Percentiles rank a stretch among this genome's conserved stretches.
Conservation (phyloP, 805 yeast genomes). For the Candida methanosorbosa region DNA sequence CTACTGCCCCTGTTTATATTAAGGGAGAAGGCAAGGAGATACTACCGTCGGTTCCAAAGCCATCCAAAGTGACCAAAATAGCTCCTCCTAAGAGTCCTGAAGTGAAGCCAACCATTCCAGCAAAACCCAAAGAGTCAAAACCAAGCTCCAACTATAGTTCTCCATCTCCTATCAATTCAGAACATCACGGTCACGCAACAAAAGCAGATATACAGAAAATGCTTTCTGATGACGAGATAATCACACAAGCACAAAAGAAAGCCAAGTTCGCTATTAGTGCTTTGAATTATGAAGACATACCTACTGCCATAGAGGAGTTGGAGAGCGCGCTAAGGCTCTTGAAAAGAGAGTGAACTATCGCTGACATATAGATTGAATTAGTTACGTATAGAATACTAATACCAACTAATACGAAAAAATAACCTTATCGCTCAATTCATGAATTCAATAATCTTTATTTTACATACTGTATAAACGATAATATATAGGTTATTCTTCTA, state of each 20-base stretch:
- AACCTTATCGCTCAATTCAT: conserved; percentile 1
- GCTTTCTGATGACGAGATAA: conserved; percentile 45
- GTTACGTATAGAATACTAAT: background rate
- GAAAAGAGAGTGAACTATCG: conserved; percentile 11
- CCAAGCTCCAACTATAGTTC: conserved; percentile 17
- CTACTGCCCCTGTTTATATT: conserved; percentile 11
- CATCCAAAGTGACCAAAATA: conserved; percentile 19
- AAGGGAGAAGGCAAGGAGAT: conserved; percentile 1
- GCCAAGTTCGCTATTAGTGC: conserved; percentile 77
- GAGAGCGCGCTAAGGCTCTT: conserved; percentile 42
- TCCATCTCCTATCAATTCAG: conserved; percentile 6
- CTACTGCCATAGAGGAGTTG: conserved; percentile 59
- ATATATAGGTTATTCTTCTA: conserved; percentile 7
- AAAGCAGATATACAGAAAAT: conserved; percentile 38
- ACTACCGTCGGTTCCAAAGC: conserved; percentile 1
- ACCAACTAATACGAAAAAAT: no score
- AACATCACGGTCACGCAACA: conserved; percentile 3
- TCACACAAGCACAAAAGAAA: conserved; percentile 53
- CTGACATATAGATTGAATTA: no score
- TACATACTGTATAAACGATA: no score
- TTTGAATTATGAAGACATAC: conserved; percentile 64
- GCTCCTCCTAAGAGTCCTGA: conserved; percentile 2
- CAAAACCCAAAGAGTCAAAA: conserved; percentile 8
- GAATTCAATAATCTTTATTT: conserved; percentile 1
- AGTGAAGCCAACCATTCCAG: conserved; percentile 13